Evolutionary conservation across 1,139 yeast genomes (phyloP).

Genomic region (Magnusiomyces clavatus): DNA sequence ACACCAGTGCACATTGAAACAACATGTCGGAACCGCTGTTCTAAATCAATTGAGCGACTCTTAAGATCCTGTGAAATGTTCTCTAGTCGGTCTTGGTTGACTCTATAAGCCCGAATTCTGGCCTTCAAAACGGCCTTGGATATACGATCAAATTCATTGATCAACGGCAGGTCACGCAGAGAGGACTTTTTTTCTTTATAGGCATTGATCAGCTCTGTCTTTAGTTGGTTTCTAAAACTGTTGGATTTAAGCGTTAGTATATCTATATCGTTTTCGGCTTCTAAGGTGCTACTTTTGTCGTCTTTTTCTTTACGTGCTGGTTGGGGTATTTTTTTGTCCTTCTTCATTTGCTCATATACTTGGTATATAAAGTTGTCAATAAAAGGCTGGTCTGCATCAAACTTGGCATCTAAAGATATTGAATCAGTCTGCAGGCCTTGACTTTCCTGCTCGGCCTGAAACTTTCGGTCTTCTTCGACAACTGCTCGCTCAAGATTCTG

Average conservation of each 20-base stretch:
- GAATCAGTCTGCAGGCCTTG: constrained; percentile 14
- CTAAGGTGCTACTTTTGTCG: too few relatives aligned
- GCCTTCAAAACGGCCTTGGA: constrained; percentile 61
- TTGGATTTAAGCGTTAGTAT: neutral
- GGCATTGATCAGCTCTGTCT: too few relatives aligned
- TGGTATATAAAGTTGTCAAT: constrained; percentile 37
- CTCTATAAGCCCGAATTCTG: constrained; percentile 69
- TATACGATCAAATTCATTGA: too few relatives aligned
- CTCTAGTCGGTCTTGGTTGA: constrained; percentile 48
- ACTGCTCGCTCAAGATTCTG: constrained; percentile 51
- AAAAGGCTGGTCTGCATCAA: constrained; percentile 85
- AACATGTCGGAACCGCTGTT: constrained; percentile 79
- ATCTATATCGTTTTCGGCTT: neutral
- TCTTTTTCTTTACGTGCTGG: neutral
- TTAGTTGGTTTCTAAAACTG: too few relatives aligned
- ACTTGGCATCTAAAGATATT: constrained; percentile 37
- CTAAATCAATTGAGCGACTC: constrained; percentile 54
- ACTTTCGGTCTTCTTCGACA: constrained; percentile 46
- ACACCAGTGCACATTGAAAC: constrained; percentile 89
- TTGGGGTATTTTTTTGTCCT: neutral
- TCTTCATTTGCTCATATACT: neutral
- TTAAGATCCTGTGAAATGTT: constrained; percentile 44
- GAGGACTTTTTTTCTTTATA: too few relatives aligned
- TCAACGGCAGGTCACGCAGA: too few relatives aligned
- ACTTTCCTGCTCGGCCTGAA: constrained; percentile 34